Percentiles rank a stretch among this genome's conserved stretches.
phyloP scores from a whole-genome alignment of 805 yeast species.

The Zygotorulaspora danielsina region DNA sequence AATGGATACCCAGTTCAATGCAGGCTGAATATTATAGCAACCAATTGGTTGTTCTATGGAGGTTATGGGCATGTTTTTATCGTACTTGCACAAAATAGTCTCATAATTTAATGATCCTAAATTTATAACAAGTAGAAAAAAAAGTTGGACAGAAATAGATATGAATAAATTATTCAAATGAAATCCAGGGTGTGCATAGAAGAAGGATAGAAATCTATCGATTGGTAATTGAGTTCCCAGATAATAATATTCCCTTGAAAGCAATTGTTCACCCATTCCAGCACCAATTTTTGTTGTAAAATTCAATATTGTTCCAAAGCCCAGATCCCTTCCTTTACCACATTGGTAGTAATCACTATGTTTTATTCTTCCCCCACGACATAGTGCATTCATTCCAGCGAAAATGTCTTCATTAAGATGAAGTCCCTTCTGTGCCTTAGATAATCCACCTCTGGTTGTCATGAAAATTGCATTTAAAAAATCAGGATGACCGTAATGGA shows the following conservation, averaged over 20 bases:
- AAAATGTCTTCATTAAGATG: slow-evolving; percentile 93
- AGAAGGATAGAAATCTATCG: slow-evolving; percentile 86
- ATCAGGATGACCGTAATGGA: slow-evolving; percentile 97
- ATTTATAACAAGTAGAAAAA: slow-evolving; percentile 74
- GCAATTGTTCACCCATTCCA: slow-evolving; percentile 96
- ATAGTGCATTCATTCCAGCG: slow-evolving; percentile 88
- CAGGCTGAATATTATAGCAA: slow-evolving; percentile 81
- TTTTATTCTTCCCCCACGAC: slow-evolving; percentile 90
- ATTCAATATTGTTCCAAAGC: slow-evolving; percentile 86
- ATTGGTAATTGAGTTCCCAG: slow-evolving; percentile 85
- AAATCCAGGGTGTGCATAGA: slow-evolving; percentile 96
- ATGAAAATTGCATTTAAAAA: slow-evolving; percentile 84
- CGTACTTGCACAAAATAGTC: slow-evolving; percentile 61
- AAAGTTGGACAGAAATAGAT: slow-evolving; percentile 78
- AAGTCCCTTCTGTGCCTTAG: slow-evolving; percentile 90
- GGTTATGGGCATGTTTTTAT: slow-evolving; percentile 64
- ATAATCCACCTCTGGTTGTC: slow-evolving; percentile 94
- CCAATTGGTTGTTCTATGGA: slow-evolving; percentile 74
- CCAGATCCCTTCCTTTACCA: slow-evolving; percentile 94
- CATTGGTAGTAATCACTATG: slow-evolving; percentile 96
- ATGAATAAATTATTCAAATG: slow-evolving; percentile 89
- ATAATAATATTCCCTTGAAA: slow-evolving; percentile 88
- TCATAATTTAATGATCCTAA: slow-evolving; percentile 77
- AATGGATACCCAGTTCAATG: slow-evolving; percentile 83
- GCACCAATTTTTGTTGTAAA: slow-evolving; percentile 96